Base-by-base conservation (phyloP, 768 basidiomycete genomes). In the Daedaleopsis sinensis region DNA sequence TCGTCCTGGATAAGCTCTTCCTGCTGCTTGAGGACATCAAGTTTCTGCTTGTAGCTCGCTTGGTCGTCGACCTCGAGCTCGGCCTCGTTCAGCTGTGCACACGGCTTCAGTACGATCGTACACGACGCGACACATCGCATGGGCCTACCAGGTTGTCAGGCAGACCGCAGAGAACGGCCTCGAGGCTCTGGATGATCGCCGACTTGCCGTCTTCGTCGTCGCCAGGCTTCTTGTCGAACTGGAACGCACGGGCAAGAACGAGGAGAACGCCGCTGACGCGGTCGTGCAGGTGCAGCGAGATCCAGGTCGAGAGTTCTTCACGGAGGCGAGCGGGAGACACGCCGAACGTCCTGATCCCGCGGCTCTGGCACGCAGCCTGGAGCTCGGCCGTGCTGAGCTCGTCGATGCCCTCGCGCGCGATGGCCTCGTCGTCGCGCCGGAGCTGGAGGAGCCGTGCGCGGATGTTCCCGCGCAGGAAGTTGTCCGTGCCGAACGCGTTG, bases 1-100 rank as follows among this genome's bases (percentile, higher is more conserved):
- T 99, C 97, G 73, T 99, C 97, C 72, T 99, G 96, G 72, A 99
- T 99, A 63, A 99, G 93, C 74, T 99, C 97, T 72, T 99, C 93
- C 75, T 99, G 97, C 69, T 99, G 93, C 68, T 97, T 94, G 72
- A 99, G 78, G 24, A 99, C 96, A 64, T 98, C 97, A 57, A 99
- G 84, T 76, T 96, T 97, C 80, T 98, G 93, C 80, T 97, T 96
- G 84, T 97, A 98, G 69, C 88, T 93, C 21, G 94, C 94, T 53
- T 89, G 89, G 43, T 96, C 96, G 66, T 95, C 93, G 23, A 98
- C 96, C 74, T 96, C 93, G 52, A 98, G 84, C 73, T 98, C 97
- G 10, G 97, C 94, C 80, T 98, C 97, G 74, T 92, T 98, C 48
- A 98, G 84, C 96, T 98, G 65, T 32, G 27, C 27, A 58, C 52